Evolutionary conservation across 2,329 filamentous ascomycete species (phyloP), one percentile per base, ranked within the genome.

Genomic region (Hypoxylon rubiginosum): DNA sequence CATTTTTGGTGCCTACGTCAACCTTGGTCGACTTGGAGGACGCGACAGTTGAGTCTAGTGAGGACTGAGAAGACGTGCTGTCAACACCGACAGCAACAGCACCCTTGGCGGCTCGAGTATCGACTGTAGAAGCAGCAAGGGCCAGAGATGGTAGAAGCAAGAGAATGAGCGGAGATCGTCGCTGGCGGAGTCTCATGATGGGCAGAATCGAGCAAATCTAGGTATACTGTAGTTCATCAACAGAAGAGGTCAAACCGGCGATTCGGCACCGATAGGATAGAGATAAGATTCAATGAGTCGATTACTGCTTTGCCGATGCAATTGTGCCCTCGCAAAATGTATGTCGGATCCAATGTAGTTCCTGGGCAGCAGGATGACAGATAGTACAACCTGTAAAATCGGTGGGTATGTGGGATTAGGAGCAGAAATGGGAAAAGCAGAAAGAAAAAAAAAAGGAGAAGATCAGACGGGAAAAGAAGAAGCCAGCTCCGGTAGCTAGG

Each of bases 1-100:
- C 93, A 82, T 96, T 91, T 78, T 94, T 94, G 62, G 82, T 85
- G 32, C 83, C 82, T 9, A 81, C 13, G 72, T 83, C 59, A 76
- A 80, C 66, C 74, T 80, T 61, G 70, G 79, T 7, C 76, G 82
- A 72, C 74, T 80, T 50, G 72, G 77, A 62, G 72, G 79, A 62
- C 73, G 78, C 34, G 76, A 81, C 17, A 73, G 78, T 77, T 32
- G 74, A 71, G 52, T 75, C 73, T 50, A 71, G 62, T 21, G 63
- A 32, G 30, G 63, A 56, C 32, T 69, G 64, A 17, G 63, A 54
- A 4, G 70, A 72, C 17, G 70, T 59, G 36, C 63, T 51, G 46
- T 71, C 71, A n/a, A 41, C 48, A 28, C 24, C 58, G n/a, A 54
- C 30, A 30, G 55, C 49, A 17, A 56, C 57, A 58, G 61, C 58